Evolutionary conservation across 202 grass and related monocot species (phyloP), one percentile per base, ranked within the genome.

Genomic region (Zoysia matrella): DNA sequence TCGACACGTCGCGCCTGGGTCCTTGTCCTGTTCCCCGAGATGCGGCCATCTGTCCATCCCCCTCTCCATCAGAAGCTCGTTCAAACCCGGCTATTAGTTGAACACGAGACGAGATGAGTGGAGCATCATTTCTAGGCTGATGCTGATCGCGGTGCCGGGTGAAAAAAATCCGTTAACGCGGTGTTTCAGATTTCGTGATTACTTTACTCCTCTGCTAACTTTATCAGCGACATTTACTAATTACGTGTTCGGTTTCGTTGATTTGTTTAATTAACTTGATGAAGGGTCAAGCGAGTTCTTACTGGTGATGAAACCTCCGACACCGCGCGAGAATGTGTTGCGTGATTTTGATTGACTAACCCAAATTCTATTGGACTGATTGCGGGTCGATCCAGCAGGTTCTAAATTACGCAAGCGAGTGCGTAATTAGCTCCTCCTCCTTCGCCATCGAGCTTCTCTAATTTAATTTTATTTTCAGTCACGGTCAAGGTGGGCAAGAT

Each of bases 241-340:
- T 41, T 7, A 36, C 22, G 22, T 30, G 12, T 30, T 30, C 22
- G 22, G 22, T 30, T 30, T 30, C 22, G 22, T 30, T 30, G 22
- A 30, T 30, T 30, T 30, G 22, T 30, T 30, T 30, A 30, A 30
- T 30, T 30, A 30, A 30, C 22, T 7, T 53, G 77, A 61, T 77
- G 46, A 68, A 30, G 22, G 53, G 53, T 52, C 10, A 62, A 52
- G 71, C 54, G 30, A 46, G 53, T 76, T 81, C 63, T 54, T 75
- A 77, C 64, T 11, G 85, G 56, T 65, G 72, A 65, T 30, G 22
- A 30, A 76, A 76, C 72, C 72, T 57, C 71, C 55, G 72, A 76
- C 78, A 72, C 4, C 0, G 47, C 16, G 85, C 22, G 22, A 30
- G 22, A 82, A 87, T 87, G 76, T 87, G 40, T 70, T 60, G 72